Evolutionary conservation across 176 grass and related monocot genomes (phyloP).

Genomic region (Guadua angustifolia): DNA sequence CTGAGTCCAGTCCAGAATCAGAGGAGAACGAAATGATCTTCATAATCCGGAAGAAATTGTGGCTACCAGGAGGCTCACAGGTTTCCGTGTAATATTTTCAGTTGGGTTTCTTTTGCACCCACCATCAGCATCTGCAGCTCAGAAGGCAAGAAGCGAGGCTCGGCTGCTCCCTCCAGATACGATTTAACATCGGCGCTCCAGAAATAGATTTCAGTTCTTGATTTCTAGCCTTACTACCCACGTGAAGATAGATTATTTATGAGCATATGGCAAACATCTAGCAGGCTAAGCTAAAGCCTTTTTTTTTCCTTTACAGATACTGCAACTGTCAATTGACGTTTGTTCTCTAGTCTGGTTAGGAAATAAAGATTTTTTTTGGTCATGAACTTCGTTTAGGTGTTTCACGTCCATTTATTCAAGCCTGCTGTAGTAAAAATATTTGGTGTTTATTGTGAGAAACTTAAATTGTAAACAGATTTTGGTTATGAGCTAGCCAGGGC

Average conservation of each 20-base stretch:
- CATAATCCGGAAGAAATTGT: slow-evolving; percentile 81
- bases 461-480: slow-evolving; percentile 43
- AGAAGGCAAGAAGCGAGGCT: slow-evolving; percentile 48
- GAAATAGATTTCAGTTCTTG: slow-evolving; percentile 38
- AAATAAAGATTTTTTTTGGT: slow-evolving; percentile 51
- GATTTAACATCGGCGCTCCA: slow-evolving; percentile 11
- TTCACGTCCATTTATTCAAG: slow-evolving; percentile 34
- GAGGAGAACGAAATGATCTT: slow-evolving; percentile 80
- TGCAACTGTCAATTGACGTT: slow-evolving; percentile 33
- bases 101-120: slow-evolving; percentile 34
- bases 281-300: slow-evolving; percentile 42
- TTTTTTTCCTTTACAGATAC: slow-evolving; percentile 45
- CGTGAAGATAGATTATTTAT: slow-evolving; percentile 54
- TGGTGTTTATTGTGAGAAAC: slow-evolving; percentile 41
- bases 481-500: slow-evolving; percentile 18
- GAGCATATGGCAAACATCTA: slow-evolving; percentile 46
- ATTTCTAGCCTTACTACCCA: slow-evolving; percentile 35
- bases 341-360: slow-evolving; percentile 53
- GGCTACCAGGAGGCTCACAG: slow-evolving; percentile 54
- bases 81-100: slow-evolving; percentile 48
- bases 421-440: slow-evolving; percentile 28
- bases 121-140: slow-evolving; percentile 41
- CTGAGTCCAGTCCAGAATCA: slow-evolving; percentile 67
- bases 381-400: slow-evolving; percentile 45
- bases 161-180: slow-evolving; percentile 41